Evolutionary conservation across 257 asterid species (phyloP).

Genomic region (Solanum gandarillasii): DNA sequence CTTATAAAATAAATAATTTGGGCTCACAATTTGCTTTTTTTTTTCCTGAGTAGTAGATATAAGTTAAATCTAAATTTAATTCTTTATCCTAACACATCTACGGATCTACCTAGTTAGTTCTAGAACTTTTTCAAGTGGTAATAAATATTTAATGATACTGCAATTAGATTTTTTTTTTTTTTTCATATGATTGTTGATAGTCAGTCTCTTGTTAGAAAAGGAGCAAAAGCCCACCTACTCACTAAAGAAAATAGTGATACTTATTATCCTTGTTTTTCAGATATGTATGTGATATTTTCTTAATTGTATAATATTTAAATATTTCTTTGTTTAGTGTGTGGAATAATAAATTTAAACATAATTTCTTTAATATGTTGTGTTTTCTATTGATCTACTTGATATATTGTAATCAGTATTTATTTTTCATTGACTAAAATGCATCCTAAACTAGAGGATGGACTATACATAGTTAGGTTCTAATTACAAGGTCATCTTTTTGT

Average conservation of each 20-base stretch:
- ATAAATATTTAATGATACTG: not conserved
- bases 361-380: not conserved
- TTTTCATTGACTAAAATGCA: not conserved
- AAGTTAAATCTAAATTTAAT: not conserved
- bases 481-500: not conserved
- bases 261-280: not conserved
- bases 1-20: not conserved
- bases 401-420: not conserved
- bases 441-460: not conserved
- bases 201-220: slow-evolving; percentile 61
- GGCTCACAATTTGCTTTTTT: not conserved
- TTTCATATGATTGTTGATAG: slow-evolving; percentile 12
- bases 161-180: not conserved
- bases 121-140: slow-evolving; percentile 13
- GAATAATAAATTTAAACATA: not conserved
- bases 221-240: slow-evolving; percentile 39
- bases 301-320: not conserved
- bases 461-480: not conserved
- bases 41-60: not conserved
- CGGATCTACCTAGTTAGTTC: slow-evolving; percentile 9
- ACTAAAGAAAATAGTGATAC: slow-evolving; percentile 18
- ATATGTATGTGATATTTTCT: not conserved
- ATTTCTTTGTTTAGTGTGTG: not conserved
- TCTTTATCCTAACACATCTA: not conserved
- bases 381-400: not conserved